Evolutionary conservation across 352 stramenopile genomes (phyloP).

Genomic region (Lagenidium sp.): DNA sequence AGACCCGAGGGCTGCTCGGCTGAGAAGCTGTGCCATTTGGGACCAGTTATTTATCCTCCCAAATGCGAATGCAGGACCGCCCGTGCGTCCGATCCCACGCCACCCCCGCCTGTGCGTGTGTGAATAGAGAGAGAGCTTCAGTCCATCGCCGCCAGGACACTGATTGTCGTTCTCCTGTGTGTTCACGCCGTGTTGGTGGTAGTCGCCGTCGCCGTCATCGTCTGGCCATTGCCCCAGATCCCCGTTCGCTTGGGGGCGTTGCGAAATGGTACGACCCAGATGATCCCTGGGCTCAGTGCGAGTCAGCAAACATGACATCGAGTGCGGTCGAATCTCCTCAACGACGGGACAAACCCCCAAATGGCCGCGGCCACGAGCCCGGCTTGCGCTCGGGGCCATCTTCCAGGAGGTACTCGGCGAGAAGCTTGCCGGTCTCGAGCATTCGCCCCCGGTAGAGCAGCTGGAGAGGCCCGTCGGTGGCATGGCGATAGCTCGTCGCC

Average conservation of each 20-base stretch:
- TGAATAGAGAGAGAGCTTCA: too few relatives aligned
- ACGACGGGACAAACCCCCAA: constrained; percentile 8
- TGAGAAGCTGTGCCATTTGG: constrained; percentile 13
- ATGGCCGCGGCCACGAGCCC: too few relatives aligned
- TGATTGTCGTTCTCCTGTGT: too few relatives aligned
- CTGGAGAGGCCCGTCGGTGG: constrained; percentile 27
- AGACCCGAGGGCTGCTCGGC: constrained; percentile 42
- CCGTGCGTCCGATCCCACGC: too few relatives aligned
- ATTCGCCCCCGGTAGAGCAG: constrained; percentile 31
- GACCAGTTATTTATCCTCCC: not conserved
- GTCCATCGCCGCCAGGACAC: too few relatives aligned
- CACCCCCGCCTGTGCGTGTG: too few relatives aligned
- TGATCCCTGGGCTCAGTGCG: constrained; percentile 24
- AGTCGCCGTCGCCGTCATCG: constrained; percentile 2
- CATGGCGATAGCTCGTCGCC: constrained; percentile 26
- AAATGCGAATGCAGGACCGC: too few relatives aligned
- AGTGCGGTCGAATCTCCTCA: not conserved
- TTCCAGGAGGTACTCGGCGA: constrained; percentile 41
- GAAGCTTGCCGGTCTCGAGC: constrained; percentile 27
- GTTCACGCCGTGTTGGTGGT: not conserved
- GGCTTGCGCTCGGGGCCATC: too few relatives aligned
- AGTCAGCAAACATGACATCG: constrained; percentile 12
- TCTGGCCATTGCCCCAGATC: constrained; percentile 8
- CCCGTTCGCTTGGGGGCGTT: constrained; percentile 12
- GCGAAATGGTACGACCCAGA: constrained; percentile 54